Evolutionary conservation across 208 protist genomes (phyloP), one percentile per base, ranked within the genome.

Genomic region (Naegleria gruberi): DNA sequence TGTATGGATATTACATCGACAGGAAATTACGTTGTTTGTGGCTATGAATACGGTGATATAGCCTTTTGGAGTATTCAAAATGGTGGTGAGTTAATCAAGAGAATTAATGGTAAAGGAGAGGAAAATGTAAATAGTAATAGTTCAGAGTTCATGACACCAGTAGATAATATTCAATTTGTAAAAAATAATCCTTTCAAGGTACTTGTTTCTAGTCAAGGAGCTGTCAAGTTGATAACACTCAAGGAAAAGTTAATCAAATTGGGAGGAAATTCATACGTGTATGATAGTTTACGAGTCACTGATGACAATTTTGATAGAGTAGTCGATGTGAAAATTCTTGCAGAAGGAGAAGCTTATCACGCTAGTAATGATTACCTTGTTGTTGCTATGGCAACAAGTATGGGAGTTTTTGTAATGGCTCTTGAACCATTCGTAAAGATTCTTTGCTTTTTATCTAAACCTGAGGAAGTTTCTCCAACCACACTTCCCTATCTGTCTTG

Each of bases 1-100:
- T 42, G 82, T 34, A n/a, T 88, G 30, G 84, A 88, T 65, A 65
- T 88, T 42, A 88, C 84, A 51, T 43, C 84, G n/a, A 43, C 44
- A 26, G 84, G 84, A 34, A 42, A 57, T 65, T 65, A 43, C 15
- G 10, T 88, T 17, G 23, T 65, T 43, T n/a, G 26, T 65, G 84
- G 84, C 15, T 88, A 88, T 42, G 45, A 55, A 57, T 34, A 65
- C n/a, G 84, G 84, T n/a, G n/a, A 88, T 43, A 26, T 88, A 19
- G 43, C 37, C 30, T 40, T 88, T 8, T 88, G 43, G 43, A 42
- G 40, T 43, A 30, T 45, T 44, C 81, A 84, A 45, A 45, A 42
- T 40, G 17, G 34, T 82, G 15, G 15, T 34, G 41, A 45, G 44
- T 30, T 84, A 19, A 15, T 84, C 0, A 42, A 84, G 17, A 45